Percentiles rank a stretch among this genome's conserved stretches.
Conservation (phyloP, 2,329 filamentous ascomycete species). For the Coniochaeta prunicola region DNA sequence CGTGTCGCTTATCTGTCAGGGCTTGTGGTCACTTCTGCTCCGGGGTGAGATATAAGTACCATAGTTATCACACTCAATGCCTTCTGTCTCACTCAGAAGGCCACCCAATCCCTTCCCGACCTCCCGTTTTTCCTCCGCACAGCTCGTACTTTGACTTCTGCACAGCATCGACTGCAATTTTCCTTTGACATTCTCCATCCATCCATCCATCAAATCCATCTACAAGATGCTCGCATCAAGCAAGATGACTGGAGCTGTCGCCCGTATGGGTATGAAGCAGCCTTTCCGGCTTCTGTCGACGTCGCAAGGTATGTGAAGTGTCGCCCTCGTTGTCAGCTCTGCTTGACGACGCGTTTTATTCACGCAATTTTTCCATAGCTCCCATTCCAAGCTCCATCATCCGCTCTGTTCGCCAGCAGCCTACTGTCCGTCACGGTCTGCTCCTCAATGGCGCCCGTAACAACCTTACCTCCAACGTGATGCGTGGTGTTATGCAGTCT, state of each 20-base stretch:
- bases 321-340: slow-evolving; percentile 6
- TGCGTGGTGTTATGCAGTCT: slow-evolving; percentile 70
- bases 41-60: neutral
- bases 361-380: slow-evolving; percentile 9
- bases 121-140: neutral
- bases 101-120: neutral
- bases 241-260: slow-evolving; percentile 13
- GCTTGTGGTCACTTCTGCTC: neutral
- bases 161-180: neutral
- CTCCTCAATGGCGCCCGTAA: slow-evolving; percentile 60
- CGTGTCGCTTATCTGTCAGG: neutral
- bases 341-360: slow-evolving; percentile 8
- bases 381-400: slow-evolving; percentile 19
- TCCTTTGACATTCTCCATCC: slow-evolving; percentile 3
- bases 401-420: slow-evolving; percentile 11
- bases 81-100: neutral
- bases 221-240: slow-evolving; percentile 14
- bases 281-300: slow-evolving; percentile 14
- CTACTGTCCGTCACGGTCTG: slow-evolving; percentile 13
- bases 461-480: slow-evolving; percentile 51
- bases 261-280: slow-evolving; percentile 15
- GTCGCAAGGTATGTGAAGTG: slow-evolving; percentile 11
- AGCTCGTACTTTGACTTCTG: neutral
- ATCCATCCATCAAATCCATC: neutral
- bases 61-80: neutral